Conservation (phyloP, 257 asterid species). For the Asclepias syriaca region DNA sequence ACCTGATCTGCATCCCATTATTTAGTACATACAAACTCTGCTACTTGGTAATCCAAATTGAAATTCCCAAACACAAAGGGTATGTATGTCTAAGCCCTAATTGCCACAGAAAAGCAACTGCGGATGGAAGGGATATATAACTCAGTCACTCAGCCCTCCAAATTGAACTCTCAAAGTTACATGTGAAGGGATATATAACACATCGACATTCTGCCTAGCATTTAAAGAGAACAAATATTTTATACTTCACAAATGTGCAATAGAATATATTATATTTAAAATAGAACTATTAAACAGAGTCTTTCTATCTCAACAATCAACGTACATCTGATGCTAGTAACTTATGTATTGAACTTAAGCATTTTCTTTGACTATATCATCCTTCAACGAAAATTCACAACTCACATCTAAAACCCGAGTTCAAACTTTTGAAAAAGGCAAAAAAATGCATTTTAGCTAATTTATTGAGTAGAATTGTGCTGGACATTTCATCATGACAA, state of each 20-base stretch:
- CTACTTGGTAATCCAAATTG: background rate
- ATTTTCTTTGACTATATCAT: background rate
- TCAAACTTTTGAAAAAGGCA: background rate
- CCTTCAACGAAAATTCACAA: background rate
- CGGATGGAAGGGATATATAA: too few species aligned
- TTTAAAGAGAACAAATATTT: too few species aligned
- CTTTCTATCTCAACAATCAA: background rate
- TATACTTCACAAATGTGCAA: too few species aligned
- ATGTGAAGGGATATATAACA: background rate
- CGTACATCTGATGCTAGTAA: background rate
- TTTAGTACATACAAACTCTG: background rate
- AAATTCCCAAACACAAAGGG: background rate
- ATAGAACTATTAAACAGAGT: background rate
- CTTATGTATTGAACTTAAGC: background rate
- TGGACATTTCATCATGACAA: background rate
- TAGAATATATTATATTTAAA: background rate
- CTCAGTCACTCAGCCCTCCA: too few species aligned
- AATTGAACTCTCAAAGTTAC: background rate
- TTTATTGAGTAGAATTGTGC: background rate
- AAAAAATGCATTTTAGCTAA: background rate
- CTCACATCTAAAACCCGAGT: background rate
- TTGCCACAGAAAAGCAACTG: background rate
- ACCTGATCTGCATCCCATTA: background rate
- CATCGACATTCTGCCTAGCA: background rate
- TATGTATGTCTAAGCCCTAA: background rate